Evolutionary conservation across 176 grass and related monocot species (phyloP).

Genomic region (Oryza glaberrima): DNA sequence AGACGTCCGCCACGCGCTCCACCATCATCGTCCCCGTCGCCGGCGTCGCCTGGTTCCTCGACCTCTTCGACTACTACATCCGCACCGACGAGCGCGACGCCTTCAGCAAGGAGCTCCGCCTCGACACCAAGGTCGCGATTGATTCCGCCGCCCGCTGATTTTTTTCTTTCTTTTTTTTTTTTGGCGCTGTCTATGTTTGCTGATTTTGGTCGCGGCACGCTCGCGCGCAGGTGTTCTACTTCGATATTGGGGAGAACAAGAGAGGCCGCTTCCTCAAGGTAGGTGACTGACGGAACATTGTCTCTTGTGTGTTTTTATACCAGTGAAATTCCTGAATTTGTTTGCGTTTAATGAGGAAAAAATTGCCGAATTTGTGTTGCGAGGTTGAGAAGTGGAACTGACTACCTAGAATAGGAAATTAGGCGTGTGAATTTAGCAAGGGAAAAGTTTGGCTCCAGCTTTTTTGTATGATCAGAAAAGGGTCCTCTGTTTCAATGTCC

Average conservation of each 20-base stretch:
- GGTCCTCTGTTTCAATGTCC: not conserved
- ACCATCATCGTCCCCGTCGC: conserved; percentile 93
- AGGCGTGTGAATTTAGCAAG: not conserved
- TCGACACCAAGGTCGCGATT: conserved; percentile 78
- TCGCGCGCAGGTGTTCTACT: conserved; percentile 80
- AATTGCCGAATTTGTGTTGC: conserved; percentile 19
- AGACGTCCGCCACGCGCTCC: conserved; percentile 87
- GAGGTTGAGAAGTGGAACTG: not conserved
- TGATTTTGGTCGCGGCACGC: conserved; percentile 26
- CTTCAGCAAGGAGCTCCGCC: conserved; percentile 94
- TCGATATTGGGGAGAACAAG: conserved; percentile 97
- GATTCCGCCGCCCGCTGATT: not conserved
- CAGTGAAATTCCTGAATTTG: conserved; percentile 7
- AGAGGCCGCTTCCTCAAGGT: conserved; percentile 99
- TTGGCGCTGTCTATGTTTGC: not conserved
- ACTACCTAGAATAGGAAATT: conserved; percentile 19
- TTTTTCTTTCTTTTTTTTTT: conserved; percentile 1
- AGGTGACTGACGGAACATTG: not conserved
- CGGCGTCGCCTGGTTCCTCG: conserved; percentile 89
- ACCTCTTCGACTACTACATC: conserved; percentile 95
- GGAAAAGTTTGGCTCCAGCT: not conserved
- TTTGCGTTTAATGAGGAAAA: not conserved
- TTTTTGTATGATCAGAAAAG: conserved; percentile 19
- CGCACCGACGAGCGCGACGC: conserved; percentile 86
- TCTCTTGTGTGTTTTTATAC: not conserved